Percentiles rank a stretch among this genome's conserved stretches.
Evolutionary conservation across 225 moss, liverwort and hornwort genomes (phyloP).

Genomic region (Pleurozium schreberi): DNA sequence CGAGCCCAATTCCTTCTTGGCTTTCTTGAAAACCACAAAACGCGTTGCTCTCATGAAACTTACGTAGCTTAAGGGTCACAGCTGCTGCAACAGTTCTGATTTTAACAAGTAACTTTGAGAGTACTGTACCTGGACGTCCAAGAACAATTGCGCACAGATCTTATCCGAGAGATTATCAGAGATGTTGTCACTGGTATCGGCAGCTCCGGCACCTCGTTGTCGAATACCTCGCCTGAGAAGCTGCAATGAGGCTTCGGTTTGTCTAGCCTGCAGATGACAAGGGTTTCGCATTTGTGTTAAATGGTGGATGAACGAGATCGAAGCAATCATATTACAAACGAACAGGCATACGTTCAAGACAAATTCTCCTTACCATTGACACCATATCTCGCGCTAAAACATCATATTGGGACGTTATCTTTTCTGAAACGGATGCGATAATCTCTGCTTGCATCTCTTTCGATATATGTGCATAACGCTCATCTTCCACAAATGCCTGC

Average conservation of each 20-base stretch:
- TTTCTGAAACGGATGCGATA: conserved; percentile 58
- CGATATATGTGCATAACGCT: conserved; percentile 38
- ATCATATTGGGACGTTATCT: conserved; percentile 63
- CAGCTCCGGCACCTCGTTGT: conserved; percentile 65
- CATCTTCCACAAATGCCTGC: conserved; percentile 70
- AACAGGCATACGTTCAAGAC: not conserved
- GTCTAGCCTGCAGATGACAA: conserved; percentile 49
- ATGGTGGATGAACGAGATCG: not conserved
- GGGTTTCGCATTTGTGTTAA: not conserved
- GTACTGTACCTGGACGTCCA: conserved; percentile 77
- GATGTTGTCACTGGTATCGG: conserved; percentile 71
- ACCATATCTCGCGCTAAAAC: conserved; percentile 78
- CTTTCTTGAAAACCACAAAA: not conserved
- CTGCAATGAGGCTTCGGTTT: conserved; percentile 62
- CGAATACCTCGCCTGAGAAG: conserved; percentile 63
- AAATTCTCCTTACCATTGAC: conserved; percentile 29
- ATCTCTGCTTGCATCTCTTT: conserved; percentile 46
- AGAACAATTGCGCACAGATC: conserved; percentile 83
- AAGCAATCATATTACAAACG: not conserved
- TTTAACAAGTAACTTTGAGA: not conserved
- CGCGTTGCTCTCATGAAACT: not conserved
- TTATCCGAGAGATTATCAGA: conserved; percentile 76
- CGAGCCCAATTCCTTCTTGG: not conserved
- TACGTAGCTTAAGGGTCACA: not conserved
- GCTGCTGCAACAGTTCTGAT: not conserved